phyloP scores from a whole-genome alignment of 768 basidiomycete species.

The Coprinellus aureogranulatus region DNA sequence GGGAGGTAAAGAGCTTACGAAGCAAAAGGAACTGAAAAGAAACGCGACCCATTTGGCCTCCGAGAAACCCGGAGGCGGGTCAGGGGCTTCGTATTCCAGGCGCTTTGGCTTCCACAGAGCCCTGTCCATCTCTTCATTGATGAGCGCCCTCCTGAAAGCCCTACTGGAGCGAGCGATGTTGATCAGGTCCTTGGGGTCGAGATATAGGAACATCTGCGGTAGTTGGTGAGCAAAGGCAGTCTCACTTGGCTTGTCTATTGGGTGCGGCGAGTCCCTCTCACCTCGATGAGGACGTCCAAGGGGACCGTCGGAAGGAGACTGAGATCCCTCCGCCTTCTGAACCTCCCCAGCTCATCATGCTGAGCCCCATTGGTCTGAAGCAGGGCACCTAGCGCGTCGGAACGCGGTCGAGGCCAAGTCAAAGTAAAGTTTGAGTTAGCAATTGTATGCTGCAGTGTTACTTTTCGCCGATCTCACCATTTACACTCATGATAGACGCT shows the following conservation, averaged over 20 bases:
- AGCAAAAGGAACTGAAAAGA: not conserved
- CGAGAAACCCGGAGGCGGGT: not conserved
- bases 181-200: not conserved
- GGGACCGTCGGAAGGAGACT: not conserved
- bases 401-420: no score
- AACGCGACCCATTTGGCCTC: not conserved
- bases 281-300: not conserved
- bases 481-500: no score
- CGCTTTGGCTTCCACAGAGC: not conserved
- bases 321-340: not conserved
- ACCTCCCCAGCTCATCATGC: no score
- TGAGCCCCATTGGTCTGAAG: no score
- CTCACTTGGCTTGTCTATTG: not conserved
- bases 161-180: not conserved
- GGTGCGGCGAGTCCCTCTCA: not conserved
- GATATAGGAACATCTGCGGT: not conserved
- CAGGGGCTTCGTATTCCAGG: not conserved
- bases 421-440: no score
- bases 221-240: no score
- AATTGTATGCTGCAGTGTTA: no score
- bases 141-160: not conserved
- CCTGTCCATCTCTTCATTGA: not conserved
- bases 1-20: not conserved
- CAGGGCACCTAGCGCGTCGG: no score
- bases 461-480: no score